Evolutionary conservation across 202 grass and related monocot species (phyloP).

Genomic region (Brachypodium distachyon): DNA sequence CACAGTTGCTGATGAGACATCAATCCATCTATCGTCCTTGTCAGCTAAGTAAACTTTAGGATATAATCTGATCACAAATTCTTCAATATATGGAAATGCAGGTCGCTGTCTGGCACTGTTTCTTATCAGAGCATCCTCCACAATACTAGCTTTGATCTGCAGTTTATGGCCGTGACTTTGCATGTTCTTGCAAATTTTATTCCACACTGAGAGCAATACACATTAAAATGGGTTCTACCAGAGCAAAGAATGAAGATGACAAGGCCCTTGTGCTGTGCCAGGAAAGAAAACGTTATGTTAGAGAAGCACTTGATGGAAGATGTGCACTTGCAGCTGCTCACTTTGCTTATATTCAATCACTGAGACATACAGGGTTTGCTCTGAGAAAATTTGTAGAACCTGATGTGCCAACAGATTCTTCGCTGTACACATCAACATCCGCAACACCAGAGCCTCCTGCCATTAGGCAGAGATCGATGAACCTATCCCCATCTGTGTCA

Average conservation of each 20-base stretch:
- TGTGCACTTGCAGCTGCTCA: slow-evolving; percentile 74
- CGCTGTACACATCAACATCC: slow-evolving; percentile 59
- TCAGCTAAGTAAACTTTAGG: not conserved
- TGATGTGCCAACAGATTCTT: slow-evolving; percentile 48
- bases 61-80: slow-evolving; percentile 22
- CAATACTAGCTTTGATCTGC: not conserved
- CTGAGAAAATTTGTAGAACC: slow-evolving; percentile 75
- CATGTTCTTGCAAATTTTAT: not conserved
- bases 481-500: slow-evolving; percentile 52
- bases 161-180: slow-evolving; percentile 9
- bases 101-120: not conserved
- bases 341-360: slow-evolving; percentile 80
- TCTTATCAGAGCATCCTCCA: not conserved
- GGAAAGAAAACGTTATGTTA: slow-evolving; percentile 85
- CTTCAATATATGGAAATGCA: slow-evolving; percentile 12
- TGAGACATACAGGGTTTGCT: slow-evolving; percentile 74
- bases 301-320: slow-evolving; percentile 83
- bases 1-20: not conserved
- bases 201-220: slow-evolving; percentile 1
- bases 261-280: slow-evolving; percentile 79
- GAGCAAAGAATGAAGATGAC: slow-evolving; percentile 72
- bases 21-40: not conserved
- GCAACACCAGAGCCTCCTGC: slow-evolving; percentile 48
- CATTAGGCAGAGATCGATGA: slow-evolving; percentile 37
- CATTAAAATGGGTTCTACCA: slow-evolving; percentile 49